Base-by-base conservation (phyloP, 352 stramenopile genomes). In the Globisporangium middletonii region DNA sequence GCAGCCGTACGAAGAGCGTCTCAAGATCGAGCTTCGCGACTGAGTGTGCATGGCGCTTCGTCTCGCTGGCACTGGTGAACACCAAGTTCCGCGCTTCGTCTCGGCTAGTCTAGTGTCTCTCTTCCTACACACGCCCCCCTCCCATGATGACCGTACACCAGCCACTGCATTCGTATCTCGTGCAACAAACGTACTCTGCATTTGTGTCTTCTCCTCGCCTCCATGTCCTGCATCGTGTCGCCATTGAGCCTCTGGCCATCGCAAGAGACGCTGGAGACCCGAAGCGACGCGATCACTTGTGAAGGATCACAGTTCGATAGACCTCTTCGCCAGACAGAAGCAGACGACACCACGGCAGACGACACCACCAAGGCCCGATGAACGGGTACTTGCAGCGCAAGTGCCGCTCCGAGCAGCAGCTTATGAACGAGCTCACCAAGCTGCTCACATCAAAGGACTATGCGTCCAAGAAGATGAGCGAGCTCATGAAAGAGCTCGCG, bases 391-490 rank as follows among this genome's bases (percentile, higher is more conserved):
- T 89, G 55, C 71, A 72, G 55, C 73, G 68, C 61, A 88, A 87
- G 57, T 86, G 75, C 60, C 80, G 78, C 60, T 92, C 80, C 16
- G 78, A 90, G 75, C 78, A 89, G 70, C 80, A 92, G 67, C 73
- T 92, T 53, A 79, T 91, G 69, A 91, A 92, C 56, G 83, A 92
- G 57, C 68, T 92, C 41, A 72, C 71, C 30, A 88, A 84, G 63
- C 64, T 88, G 16, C 59, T 90, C 23, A 58, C 53, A 8, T 60
- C 69, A 15, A 85, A 84, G 53, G 80, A 93, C 48, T 73, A 74
- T 35, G 75, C 78, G 19, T 79, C 77, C 60, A 88, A 88, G 59
- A 83, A 83, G 57, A 88, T 86, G 64, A 74, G 54, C 49, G 79
- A 86, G 52, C 68, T 90, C 47, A 62, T 89, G 42, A 77, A 79